A percentile compares a stretch with the other conserved stretches of the same genome.
phyloP scores from a whole-genome alignment of 192 early-diverging fungal genomes.

The Coemansia sp. region DNA sequence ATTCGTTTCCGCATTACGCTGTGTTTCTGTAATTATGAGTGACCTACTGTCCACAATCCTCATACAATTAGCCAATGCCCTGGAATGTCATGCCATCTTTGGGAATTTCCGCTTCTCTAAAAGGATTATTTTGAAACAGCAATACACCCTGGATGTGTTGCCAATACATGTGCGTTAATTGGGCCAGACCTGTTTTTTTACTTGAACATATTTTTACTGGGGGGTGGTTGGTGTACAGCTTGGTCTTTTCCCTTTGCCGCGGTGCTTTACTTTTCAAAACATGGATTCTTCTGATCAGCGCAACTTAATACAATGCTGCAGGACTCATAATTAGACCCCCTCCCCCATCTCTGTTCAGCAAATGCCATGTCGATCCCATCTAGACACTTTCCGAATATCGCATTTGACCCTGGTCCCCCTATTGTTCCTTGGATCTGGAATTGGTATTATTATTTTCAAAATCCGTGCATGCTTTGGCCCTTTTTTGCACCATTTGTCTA shows the following conservation, averaged over 20 bases:
- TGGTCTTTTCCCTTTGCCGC: neutral
- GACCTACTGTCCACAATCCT: neutral
- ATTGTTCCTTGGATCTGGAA: neutral
- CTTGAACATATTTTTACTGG: neutral
- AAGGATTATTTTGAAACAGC: neutral
- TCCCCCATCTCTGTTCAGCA: neutral
- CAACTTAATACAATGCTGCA: neutral
- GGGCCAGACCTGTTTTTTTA: neutral
- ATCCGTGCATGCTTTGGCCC: neutral
- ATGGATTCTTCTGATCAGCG: neutral
- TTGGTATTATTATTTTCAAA: neutral
- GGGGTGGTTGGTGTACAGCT: neutral
- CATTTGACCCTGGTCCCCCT: neutral
- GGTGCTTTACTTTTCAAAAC: neutral
- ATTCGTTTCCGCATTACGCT: neutral
- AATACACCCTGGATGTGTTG: too few relatives aligned
- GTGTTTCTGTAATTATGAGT: neutral
- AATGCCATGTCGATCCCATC: neutral
- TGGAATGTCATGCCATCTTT: neutral
- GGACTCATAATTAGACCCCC: slow-evolving; percentile 2
- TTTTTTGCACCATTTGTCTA: neutral
- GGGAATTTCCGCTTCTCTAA: neutral
- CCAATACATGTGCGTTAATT: neutral
- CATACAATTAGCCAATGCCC: neutral
- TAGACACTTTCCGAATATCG: neutral